Base-by-base conservation (phyloP, 306 rosid genomes). In the Corylus americana region DNA sequence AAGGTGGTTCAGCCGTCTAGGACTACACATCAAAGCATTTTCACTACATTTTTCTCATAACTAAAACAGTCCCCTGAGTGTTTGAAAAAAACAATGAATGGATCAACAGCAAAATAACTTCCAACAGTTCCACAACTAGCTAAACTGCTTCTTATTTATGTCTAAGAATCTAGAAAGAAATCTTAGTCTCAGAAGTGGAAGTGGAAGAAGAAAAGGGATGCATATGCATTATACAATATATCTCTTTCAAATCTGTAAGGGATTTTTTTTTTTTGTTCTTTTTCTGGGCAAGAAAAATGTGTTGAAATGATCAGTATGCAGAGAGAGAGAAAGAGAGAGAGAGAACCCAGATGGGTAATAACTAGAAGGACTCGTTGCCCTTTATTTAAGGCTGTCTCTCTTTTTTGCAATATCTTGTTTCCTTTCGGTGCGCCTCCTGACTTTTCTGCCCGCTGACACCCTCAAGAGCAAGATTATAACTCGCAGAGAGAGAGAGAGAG, bases 391-490 rank as follows among this genome's bases (percentile, higher is more conserved):
- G 74, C 76, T 75, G 62, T 84, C 75, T 74, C 88, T 80, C 57
- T 86, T 86, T 82, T 85, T 82, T 84, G 80, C 82, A 80, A 72
- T 79, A 51, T 80, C 75, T 70, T 63, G n/a, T 76, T 47, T 49
- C 73, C 74, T 81, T 71, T 88, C 78, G 87, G 92, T 87, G 92
- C 84, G 83, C 82, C 81, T 50, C 17, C 74, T 85, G 87, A 92
- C 95, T 86, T 82, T 83, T 86, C 76, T 77, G 84, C 78, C 11
- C 51, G 49, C 95, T 93, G 97, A 93, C 90, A 85, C 90, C 84
- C 90, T 86, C 45, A 6, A 42, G 83, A 85, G 88, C 82, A 87
- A 89, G 90, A 92, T 69, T 92, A 91, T 90, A 63, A 76, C 25
- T 61, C 66, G 76, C 83, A 83, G 53, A 85, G 44, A 76, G 68